Conservation (phyloP, 2,329 filamentous ascomycete genomes). For the Aspergillus sergii region DNA sequence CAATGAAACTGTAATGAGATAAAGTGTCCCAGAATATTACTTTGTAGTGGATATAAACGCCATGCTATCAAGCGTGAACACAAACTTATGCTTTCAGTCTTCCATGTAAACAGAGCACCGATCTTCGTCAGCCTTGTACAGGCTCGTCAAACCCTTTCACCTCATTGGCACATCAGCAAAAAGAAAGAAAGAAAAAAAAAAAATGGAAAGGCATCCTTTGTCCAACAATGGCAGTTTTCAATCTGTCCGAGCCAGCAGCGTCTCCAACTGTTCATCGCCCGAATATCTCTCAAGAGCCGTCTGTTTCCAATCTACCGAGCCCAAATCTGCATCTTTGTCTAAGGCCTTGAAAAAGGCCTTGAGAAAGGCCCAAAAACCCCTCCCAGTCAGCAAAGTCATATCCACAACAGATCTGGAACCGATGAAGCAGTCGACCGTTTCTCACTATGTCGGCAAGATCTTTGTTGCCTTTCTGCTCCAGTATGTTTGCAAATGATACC, state of each 20-base stretch:
- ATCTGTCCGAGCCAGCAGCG: neutral
- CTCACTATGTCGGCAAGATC: conserved; percentile 43
- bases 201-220: too few relatives aligned
- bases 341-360: conserved; percentile 43
- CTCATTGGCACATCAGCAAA: too few relatives aligned
- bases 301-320: conserved; percentile 45
- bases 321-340: conserved; percentile 35
- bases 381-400: conserved; percentile 48
- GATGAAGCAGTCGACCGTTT: conserved; percentile 43
- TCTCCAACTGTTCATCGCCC: conserved; percentile 18
- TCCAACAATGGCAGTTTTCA: too few relatives aligned
- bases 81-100: too few relatives aligned
- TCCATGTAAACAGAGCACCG: too few relatives aligned
- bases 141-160: too few relatives aligned
- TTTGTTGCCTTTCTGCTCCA: conserved; percentile 38
- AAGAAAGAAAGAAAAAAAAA: too few relatives aligned
- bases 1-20: too few relatives aligned
- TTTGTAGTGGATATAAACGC: too few relatives aligned
- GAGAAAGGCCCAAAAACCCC: conserved; percentile 48
- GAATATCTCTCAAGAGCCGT: conserved; percentile 39
- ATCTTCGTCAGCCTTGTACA: too few relatives aligned
- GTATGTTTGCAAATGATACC: conserved; percentile 34
- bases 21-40: too few relatives aligned
- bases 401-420: conserved; percentile 47
- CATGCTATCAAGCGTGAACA: too few relatives aligned